Evolutionary conservation across 192 early-diverging fungal genomes (phyloP).

Genomic region (Backusella australiensis): DNA sequence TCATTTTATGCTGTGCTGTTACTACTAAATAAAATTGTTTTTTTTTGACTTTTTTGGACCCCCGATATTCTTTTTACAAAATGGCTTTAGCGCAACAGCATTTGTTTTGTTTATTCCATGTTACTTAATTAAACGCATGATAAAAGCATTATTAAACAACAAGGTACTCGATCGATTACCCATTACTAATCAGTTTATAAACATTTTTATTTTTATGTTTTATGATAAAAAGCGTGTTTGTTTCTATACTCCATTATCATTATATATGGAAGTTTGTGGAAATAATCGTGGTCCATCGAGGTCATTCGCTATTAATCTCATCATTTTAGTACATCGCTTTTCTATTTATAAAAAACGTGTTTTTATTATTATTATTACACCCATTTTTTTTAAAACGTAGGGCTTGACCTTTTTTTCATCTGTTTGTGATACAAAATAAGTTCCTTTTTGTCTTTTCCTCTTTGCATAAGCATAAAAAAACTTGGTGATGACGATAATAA

Average conservation of each 20-base stretch:
- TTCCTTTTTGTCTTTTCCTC: not conserved
- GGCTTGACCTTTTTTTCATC: not conserved
- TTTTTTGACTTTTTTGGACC: not conserved
- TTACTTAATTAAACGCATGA: not conserved
- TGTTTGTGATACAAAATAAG: not conserved
- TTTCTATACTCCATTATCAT: not conserved
- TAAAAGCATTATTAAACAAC: not conserved
- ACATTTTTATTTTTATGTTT: too few species aligned
- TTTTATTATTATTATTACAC: not conserved
- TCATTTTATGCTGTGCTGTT: too few species aligned
- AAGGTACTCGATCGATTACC: too few species aligned
- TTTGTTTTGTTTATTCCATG: not conserved
- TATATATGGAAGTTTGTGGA: not conserved
- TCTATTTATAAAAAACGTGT: not conserved
- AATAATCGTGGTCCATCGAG: not conserved
- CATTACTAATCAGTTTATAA: too few species aligned
- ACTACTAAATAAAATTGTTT: not conserved
- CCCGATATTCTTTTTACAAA: not conserved
- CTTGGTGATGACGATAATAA: not conserved
- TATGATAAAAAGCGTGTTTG: too few species aligned
- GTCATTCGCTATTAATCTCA: not conserved
- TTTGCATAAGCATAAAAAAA: not conserved
- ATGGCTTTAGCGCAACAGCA: not conserved
- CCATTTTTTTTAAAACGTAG: not conserved
- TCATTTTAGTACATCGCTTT: not conserved